Evolutionary conservation across 306 rosid species (phyloP).

Genomic region (Geum urbanum): DNA sequence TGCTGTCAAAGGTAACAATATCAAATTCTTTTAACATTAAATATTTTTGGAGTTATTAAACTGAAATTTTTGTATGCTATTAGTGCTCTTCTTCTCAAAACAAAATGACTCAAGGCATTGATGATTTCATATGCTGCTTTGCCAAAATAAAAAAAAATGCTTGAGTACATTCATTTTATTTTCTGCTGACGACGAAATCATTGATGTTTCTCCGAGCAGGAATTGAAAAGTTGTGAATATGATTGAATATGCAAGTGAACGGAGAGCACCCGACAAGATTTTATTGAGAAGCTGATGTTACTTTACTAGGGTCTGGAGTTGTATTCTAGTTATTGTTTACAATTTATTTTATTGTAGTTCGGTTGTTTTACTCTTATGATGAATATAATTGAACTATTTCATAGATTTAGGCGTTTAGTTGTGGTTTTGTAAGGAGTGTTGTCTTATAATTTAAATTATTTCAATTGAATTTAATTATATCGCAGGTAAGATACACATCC

Average conservation of each 20-base stretch:
- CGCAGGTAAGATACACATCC: too few species aligned
- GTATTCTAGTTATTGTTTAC: not conserved
- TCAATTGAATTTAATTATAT: too few species aligned
- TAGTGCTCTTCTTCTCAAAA: too few species aligned
- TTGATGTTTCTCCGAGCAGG: not conserved
- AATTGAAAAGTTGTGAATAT: not conserved
- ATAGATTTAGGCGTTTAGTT: too few species aligned
- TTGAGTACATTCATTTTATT: not conserved
- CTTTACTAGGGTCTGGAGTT: not conserved
- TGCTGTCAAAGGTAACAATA: slow-evolving; percentile 21
- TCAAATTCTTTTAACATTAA: too few species aligned
- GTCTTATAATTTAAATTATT: too few species aligned
- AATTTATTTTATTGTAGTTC: not conserved
- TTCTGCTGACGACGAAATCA: not conserved
- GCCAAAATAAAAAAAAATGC: not conserved
- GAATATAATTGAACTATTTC: too few species aligned
- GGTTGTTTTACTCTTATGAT: not conserved
- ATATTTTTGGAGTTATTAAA: too few species aligned
- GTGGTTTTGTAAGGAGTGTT: too few species aligned
- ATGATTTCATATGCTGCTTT: too few species aligned
- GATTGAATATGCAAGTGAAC: slow-evolving; percentile 12
- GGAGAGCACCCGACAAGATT: not conserved
- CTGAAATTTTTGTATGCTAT: too few species aligned
- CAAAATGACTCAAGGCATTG: too few species aligned
- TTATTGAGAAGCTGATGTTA: not conserved